Evolutionary conservation across 371 early-diverging fungal genomes (phyloP).

Genomic region (Mortierella sp.): DNA sequence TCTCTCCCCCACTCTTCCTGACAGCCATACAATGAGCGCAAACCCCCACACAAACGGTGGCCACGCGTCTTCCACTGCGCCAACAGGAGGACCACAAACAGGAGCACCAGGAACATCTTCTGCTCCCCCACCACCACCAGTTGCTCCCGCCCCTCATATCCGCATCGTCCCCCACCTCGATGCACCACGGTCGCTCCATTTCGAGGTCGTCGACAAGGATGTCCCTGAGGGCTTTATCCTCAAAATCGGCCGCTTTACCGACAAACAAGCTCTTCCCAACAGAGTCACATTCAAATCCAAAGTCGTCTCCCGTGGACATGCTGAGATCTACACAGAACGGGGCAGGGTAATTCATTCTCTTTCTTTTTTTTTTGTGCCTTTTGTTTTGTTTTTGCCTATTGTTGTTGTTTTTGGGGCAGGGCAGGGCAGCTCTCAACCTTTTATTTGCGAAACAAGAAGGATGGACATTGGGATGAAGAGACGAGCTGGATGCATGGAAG

Average conservation of each 20-base stretch:
- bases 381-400: neutral
- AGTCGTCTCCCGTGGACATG: constrained; percentile 94
- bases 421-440: neutral
- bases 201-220: constrained; percentile 86
- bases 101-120: constrained; percentile 9
- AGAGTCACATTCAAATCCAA: constrained; percentile 93
- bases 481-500: neutral
- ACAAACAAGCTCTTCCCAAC: constrained; percentile 74
- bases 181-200: constrained; percentile 81
- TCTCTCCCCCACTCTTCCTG: neutral
- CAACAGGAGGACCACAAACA: neutral
- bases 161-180: constrained; percentile 87
- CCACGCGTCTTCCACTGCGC: constrained; percentile 1
- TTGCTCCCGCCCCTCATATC: constrained; percentile 68
- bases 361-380: neutral
- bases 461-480: neutral
- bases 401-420: too few species aligned
- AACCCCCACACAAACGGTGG: constrained; percentile 4
- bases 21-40: neutral
- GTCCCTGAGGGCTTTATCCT: constrained; percentile 78
- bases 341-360: constrained; percentile 75
- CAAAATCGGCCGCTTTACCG: constrained; percentile 88
- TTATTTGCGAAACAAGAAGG: neutral
- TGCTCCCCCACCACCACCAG: neutral
- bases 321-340: constrained; percentile 90